Base-by-base conservation (phyloP, 352 stramenopile genomes). In the Pythium volutum region DNA sequence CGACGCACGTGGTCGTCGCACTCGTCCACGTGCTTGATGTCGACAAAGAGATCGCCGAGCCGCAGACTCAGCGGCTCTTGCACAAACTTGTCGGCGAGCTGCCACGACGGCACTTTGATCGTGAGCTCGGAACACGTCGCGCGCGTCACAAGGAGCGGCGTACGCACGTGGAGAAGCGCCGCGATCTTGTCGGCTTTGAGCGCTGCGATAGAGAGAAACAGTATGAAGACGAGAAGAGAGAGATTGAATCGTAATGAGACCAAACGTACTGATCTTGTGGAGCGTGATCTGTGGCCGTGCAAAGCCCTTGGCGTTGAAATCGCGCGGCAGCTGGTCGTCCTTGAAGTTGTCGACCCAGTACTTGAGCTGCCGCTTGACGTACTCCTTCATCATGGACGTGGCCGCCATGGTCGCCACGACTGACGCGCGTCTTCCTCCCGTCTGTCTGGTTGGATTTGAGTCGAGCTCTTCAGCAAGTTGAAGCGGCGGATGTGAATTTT, bases 301-400 rank as follows among this genome's bases (percentile, higher is more conserved):
- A 53, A 80, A 87, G 16, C 59, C 73, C 58, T 83, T 84, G 52
- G 64, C 26, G 51, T 66, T 46, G 39, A 88, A 88, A 54, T 87
- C 77, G 33, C 77, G 75, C 34, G 79, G 81, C 27, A 88, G 61
- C 66, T 82, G 73, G 34, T 77, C 67, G 51, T 88, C 76, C 33
- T 70, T 77, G 58, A 86, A 87, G 59, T 74, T 75, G 15, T 87
- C 77, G 60, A 86, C 59, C 81, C 79, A 88, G 68, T 87, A 79
- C 39, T 66, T 72, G 45, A 89, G 75, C 61, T 89, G 78, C 45
- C 74, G 77, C 47, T 77, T 77, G 15, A 89, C 61, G 55, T 87
- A 86, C 60, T 89, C 80, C 69, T 89, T 89, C 76, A 89, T 87
- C 73, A 80, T 80, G 39, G 54, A 69, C 39, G 73, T 70, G 34